phyloP scores from a whole-genome alignment of 2,329 filamentous ascomycete genomes.

The Pseudogymnoascus sp. region DNA sequence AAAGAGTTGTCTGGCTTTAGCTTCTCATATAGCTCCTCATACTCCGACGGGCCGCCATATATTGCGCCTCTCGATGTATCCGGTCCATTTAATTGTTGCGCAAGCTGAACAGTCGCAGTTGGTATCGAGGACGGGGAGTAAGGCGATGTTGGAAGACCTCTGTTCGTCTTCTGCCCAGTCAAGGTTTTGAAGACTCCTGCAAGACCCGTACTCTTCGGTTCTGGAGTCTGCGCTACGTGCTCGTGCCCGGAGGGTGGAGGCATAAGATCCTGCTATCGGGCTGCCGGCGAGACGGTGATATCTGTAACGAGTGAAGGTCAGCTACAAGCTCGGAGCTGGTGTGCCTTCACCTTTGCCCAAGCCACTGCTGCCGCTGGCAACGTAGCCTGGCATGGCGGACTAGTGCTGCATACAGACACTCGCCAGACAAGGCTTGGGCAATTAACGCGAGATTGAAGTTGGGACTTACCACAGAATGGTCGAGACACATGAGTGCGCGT shows the following conservation, averaged over 20 bases:
- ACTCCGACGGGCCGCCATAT: conserved; percentile 42
- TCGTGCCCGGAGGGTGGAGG: conserved; percentile 52
- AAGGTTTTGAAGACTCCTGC: conserved; percentile 59
- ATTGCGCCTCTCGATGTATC: conserved; percentile 31
- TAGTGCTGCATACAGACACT: not conserved
- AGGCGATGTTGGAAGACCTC: conserved; percentile 40
- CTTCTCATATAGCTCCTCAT: conserved; percentile 48
- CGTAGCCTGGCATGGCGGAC: not conserved
- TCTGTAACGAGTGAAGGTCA: not conserved
- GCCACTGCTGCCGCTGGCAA: not conserved
- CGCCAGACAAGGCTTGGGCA: not conserved
- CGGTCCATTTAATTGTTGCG: conserved; percentile 37
- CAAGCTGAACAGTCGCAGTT: conserved; percentile 33
- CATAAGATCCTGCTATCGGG: conserved; percentile 39
- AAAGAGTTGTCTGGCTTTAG: conserved; percentile 44
- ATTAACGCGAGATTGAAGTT: not conserved
- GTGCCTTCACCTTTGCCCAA: not conserved
- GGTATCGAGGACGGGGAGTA: conserved; percentile 34
- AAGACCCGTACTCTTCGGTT: conserved; percentile 48
- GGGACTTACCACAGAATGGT: not conserved
- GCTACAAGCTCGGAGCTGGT: not conserved
- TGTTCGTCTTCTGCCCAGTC: conserved; percentile 46
- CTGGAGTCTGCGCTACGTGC: conserved; percentile 49
- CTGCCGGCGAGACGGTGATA: conserved; percentile 5
- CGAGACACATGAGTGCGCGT: conserved; percentile 9